These are phyloP conservation scores for Beauveria scarabaeidicola DNA, from an alignment of 2,329 filamentous ascomycete genomes.

Conservation along the genomic window DNA sequence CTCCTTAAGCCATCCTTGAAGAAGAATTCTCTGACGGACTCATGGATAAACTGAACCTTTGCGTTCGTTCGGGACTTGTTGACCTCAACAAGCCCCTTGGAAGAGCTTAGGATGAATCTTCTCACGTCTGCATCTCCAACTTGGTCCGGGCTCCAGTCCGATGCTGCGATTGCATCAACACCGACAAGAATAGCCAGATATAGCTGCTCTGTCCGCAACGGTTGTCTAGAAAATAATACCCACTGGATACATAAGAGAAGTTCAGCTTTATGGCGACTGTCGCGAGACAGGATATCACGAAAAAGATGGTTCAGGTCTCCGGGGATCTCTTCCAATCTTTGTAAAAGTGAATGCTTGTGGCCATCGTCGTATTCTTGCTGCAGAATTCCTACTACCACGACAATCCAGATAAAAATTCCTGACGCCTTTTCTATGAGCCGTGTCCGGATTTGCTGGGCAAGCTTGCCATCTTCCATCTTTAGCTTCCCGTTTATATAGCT, in stretches of 20 bases:
- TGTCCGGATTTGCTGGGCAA: neutral
- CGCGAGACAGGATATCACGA: slow-evolving; percentile 28
- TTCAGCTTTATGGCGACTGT: slow-evolving; percentile 24
- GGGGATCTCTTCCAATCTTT: slow-evolving; percentile 28
- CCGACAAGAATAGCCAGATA: slow-evolving; percentile 24
- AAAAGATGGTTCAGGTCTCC: slow-evolving; percentile 40
- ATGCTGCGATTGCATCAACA: neutral
- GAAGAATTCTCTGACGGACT: slow-evolving; percentile 41
- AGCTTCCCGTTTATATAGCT: slow-evolving; percentile 15
- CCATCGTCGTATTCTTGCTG: slow-evolving; percentile 26
- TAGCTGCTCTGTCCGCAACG: slow-evolving; percentile 34
- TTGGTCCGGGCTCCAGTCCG: slow-evolving; percentile 5
- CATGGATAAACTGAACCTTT: slow-evolving; percentile 39
- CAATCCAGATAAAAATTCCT: slow-evolving; percentile 37
- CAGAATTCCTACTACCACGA: slow-evolving; percentile 30
- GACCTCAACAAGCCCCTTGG: slow-evolving; percentile 38
- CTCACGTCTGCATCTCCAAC: slow-evolving; percentile 18
- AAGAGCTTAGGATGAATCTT: slow-evolving; percentile 28
- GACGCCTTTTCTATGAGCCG: slow-evolving; percentile 29
- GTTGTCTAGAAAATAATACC: slow-evolving; percentile 40
- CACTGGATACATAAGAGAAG: slow-evolving; percentile 40
- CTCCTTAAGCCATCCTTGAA: slow-evolving; percentile 21
- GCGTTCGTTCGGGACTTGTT: slow-evolving; percentile 17
- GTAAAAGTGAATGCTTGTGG: slow-evolving; percentile 13
- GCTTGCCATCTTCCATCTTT: neutral